Conservation (phyloP, 306 rosid species). For the Adenanthera pavonina region DNA sequence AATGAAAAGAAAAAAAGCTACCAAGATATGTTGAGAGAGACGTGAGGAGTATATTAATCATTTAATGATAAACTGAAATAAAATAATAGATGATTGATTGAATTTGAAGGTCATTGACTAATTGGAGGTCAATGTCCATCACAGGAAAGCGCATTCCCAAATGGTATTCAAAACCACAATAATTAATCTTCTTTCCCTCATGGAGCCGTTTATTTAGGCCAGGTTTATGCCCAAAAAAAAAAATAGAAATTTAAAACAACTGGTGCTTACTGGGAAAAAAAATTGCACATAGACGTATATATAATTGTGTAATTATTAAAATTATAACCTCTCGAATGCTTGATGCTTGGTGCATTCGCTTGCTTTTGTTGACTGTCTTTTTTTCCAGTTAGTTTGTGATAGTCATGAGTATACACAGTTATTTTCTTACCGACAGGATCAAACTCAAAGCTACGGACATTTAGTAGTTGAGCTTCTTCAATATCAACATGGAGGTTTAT, state of each 20-base stretch:
- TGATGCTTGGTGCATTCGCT: not conserved
- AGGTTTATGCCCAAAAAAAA: too few species aligned
- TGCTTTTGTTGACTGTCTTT: not conserved
- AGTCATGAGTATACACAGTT: not conserved
- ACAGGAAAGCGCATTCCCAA: too few species aligned
- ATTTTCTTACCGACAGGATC: not conserved
- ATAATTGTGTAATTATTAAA: not conserved
- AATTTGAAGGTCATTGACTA: not conserved
- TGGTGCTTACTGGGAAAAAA: too few species aligned
- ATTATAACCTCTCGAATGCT: not conserved
- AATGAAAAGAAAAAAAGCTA: not conserved
- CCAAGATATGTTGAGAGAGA: not conserved
- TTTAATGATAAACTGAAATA: too few species aligned
- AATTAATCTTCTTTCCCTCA: too few species aligned
- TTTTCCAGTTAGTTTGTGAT: not conserved
- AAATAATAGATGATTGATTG: not conserved
- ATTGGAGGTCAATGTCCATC: too few species aligned
- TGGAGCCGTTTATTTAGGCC: too few species aligned
- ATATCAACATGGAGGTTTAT: too few species aligned
- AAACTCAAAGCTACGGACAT: not conserved
- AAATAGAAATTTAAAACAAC: too few species aligned
- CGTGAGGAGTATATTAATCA: not conserved
- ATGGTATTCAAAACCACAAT: too few species aligned
- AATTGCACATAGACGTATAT: too few species aligned
- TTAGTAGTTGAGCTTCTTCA: not conserved